Base-by-base conservation (phyloP, 495 filamentous ascomycete species). In the Aspergillus leporis region DNA sequence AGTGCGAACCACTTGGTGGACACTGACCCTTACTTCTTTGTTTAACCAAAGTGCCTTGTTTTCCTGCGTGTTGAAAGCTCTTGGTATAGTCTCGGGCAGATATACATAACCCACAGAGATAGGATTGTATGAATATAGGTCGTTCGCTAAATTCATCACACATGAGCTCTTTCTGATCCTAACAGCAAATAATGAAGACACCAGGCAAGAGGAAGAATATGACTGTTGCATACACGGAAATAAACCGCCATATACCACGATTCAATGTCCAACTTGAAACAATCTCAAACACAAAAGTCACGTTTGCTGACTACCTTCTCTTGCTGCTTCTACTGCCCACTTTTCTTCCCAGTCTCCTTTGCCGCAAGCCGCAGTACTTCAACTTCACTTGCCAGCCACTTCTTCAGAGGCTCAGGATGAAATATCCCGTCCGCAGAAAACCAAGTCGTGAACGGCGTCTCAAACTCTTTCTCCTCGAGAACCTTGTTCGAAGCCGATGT, bases 351-450 rank as follows among this genome's bases (percentile, higher is more conserved):
- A 36, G 60, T 72, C 51, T 77, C 74, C 32, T 85, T 84, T 66
- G 93, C 91, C 18, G 85, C 82, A 61, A 81, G 73, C 14, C 85
- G 86, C 67, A 97, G 78, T 5, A 87, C 67, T 30, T 86, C 83
- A 53, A 97, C 78, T 64, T 84, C 80, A 22, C 75, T 80, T 28
- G 90, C 89, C 28, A 97, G 72, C 85, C 91, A 89, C 56, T 82
- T 80, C 74, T 94, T 91, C 67, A 97, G 92, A 9, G 92, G 93
- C 61, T 86, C 83, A 4, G 88, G 83, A 51, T 96, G 84, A 65
- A 98, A 96, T 50, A 81, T 83, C 6, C 94, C 93, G 38, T 90
- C 83, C 4, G 77, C 78, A 58, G 93, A 88, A 73, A 97, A 98
- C 92, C 92, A 98, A 25, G 81, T 81, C 19, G 87, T 89, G 70